Evolutionary conservation across 805 yeast genomes (phyloP).

Genomic region (Saturnispora kantuleensis): DNA sequence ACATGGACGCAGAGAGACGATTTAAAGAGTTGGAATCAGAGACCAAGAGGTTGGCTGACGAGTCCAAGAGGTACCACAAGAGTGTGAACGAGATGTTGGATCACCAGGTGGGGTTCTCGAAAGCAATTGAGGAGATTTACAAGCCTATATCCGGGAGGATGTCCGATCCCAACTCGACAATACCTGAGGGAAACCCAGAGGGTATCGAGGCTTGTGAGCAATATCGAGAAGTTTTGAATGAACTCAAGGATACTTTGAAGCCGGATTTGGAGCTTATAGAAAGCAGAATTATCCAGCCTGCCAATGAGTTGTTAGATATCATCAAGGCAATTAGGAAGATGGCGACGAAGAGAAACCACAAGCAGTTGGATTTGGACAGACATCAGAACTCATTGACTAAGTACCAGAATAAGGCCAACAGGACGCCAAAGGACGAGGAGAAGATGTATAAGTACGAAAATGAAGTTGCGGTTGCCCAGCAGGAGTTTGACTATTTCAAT

Average conservation of each 20-base stretch:
- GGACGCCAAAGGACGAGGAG: constrained; percentile 84
- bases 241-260: constrained; percentile 72
- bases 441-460: constrained; percentile 81
- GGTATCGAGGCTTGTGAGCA: constrained; percentile 93
- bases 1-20: constrained; percentile 91
- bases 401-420: constrained; percentile 73
- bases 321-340: constrained; percentile 80
- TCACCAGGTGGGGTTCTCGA: constrained; percentile 91
- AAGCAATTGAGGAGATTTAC: constrained; percentile 89
- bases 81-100: constrained; percentile 92
- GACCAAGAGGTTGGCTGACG: constrained; percentile 82
- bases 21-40: constrained; percentile 86
- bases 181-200: constrained; percentile 91
- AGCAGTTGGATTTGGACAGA: constrained; percentile 88
- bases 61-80: constrained; percentile 78
- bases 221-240: constrained; percentile 79
- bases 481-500: constrained; percentile 92
- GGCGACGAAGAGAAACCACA: constrained; percentile 93
- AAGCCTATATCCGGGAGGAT: constrained; percentile 91
- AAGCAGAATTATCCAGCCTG: constrained; percentile 79
- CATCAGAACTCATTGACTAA: constrained; percentile 61
- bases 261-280: constrained; percentile 93
- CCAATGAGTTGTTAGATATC: constrained; percentile 78
- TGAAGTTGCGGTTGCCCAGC: constrained; percentile 81
- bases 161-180: constrained; percentile 78